Conservation (phyloP, 495 filamentous ascomycete species). For the Geopyxis carbonaria region DNA sequence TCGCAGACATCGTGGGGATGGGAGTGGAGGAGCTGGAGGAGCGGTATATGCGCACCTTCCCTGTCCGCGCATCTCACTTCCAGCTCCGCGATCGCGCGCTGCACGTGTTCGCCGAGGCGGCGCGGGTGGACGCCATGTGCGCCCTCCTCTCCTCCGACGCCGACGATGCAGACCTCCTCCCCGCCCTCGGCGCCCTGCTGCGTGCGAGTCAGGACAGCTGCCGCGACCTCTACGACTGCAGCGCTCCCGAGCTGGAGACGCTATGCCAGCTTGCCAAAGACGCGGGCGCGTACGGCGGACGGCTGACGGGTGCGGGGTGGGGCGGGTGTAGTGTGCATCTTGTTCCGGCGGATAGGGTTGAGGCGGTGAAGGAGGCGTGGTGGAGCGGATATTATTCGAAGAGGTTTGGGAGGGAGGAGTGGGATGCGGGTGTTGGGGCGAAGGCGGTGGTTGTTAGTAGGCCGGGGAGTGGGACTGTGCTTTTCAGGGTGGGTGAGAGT, state of each 20-base stretch:
- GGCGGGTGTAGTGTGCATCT: slow-evolving; percentile 92
- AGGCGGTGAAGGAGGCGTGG: slow-evolving; percentile 61
- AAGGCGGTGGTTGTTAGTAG: slow-evolving; percentile 80
- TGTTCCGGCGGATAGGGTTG: slow-evolving; percentile 67
- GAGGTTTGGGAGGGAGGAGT: slow-evolving; percentile 47
- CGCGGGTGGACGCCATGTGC: slow-evolving; percentile 71
- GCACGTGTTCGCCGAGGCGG: slow-evolving; percentile 80
- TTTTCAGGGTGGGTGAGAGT: slow-evolving; percentile 21
- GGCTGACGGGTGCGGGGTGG: slow-evolving; percentile 91
- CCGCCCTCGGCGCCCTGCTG: slow-evolving; percentile 61
- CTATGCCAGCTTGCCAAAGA: slow-evolving; percentile 62
- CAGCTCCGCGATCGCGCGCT: slow-evolving; percentile 67
- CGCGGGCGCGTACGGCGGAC: slow-evolving; percentile 67
- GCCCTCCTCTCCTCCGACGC: slow-evolving; percentile 35
- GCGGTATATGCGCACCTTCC: slow-evolving; percentile 61
- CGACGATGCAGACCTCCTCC: slow-evolving; percentile 38
- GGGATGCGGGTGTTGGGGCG: slow-evolving; percentile 54
- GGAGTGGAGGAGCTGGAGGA: slow-evolving; percentile 51
- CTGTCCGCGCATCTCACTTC: slow-evolving; percentile 70
- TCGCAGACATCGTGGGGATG: slow-evolving; percentile 54
- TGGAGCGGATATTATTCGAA: slow-evolving; percentile 62
- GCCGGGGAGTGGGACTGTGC: slow-evolving; percentile 47
- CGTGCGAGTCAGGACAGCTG: slow-evolving; percentile 82
- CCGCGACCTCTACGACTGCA: slow-evolving; percentile 71
- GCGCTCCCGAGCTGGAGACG: slow-evolving; percentile 73